Conservation (phyloP, 495 filamentous ascomycete species). For the Durotheca rogersii region DNA sequence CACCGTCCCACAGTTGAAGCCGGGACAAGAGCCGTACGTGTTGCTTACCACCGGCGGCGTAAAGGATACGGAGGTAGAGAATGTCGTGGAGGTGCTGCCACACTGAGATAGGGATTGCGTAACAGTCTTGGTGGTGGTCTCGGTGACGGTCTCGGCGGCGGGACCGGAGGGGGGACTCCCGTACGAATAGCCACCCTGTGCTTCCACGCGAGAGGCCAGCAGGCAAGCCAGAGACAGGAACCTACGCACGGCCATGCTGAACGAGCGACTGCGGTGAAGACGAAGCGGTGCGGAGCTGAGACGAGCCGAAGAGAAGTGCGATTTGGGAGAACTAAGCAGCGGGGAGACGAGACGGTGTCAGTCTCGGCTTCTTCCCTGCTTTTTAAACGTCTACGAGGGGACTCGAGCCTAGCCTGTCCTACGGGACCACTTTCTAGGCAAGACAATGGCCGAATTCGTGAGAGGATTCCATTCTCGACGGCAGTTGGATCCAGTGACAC, state of each 20-base stretch:
- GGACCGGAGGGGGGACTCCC: constrained; percentile 4
- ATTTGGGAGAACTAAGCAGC: too few species aligned
- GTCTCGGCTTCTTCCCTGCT: too few species aligned
- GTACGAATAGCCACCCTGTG: constrained; percentile 12
- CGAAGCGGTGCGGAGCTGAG: not conserved
- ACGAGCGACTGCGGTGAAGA: constrained; percentile 21
- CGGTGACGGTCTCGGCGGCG: constrained; percentile 14
- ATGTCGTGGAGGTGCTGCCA: not conserved
- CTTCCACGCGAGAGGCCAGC: constrained; percentile 9
- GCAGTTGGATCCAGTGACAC: constrained; percentile 8
- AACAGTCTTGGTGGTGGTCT: constrained; percentile 25
- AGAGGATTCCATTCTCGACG: constrained; percentile 16
- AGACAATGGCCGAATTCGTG: constrained; percentile 16
- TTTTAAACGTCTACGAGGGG: constrained; percentile 11
- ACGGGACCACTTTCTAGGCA: not conserved
- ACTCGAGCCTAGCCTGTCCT: constrained; percentile 2
- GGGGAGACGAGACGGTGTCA: too few species aligned
- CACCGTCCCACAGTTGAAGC: constrained; percentile 9
- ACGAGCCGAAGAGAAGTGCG: constrained; percentile 4
- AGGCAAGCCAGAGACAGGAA: constrained; percentile 25
- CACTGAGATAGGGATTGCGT: constrained; percentile 26
- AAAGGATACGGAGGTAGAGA: too few species aligned
- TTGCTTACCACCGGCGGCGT: not conserved
- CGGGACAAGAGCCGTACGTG: not conserved
- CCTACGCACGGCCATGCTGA: constrained; percentile 27